phyloP scores from a whole-genome alignment of 1,284 basidiomycete species.

The Pseudomicrostroma phylloplanum region DNA sequence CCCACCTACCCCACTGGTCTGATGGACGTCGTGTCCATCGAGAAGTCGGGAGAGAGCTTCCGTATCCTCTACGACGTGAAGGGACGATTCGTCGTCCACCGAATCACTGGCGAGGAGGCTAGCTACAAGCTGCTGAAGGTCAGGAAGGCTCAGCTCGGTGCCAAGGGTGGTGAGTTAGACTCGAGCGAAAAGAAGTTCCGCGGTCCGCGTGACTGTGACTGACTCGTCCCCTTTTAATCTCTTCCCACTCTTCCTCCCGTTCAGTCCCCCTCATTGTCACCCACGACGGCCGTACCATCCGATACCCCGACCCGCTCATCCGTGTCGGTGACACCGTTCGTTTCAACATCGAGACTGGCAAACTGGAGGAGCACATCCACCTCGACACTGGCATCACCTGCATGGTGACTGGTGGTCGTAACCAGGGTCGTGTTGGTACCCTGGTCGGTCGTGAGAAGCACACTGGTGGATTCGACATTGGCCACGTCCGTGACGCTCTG shows the following conservation, averaged over 20 bases:
- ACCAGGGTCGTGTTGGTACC: slow-evolving; percentile 96
- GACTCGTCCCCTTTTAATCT: too few species aligned
- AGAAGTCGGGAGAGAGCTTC: slow-evolving; percentile 99
- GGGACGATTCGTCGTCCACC: slow-evolving; percentile 93
- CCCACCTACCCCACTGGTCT: slow-evolving; percentile 94
- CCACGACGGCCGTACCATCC: slow-evolving; percentile 98
- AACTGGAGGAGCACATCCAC: slow-evolving; percentile 80
- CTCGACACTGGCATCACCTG: slow-evolving; percentile 97
- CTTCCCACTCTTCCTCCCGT: neutral
- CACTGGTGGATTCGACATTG: slow-evolving; percentile 83
- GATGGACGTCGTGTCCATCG: slow-evolving; percentile 95
- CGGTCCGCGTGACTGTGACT: too few species aligned
- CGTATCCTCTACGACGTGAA: slow-evolving; percentile 98
- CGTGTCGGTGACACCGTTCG: slow-evolving; percentile 96
- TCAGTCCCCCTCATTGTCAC: slow-evolving; percentile 87
- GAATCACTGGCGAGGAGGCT: slow-evolving; percentile 96
- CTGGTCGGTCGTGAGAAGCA: slow-evolving; percentile 96
- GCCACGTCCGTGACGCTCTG: slow-evolving; percentile 86
- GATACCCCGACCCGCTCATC: slow-evolving; percentile 95
- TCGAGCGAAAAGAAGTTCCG: neutral
- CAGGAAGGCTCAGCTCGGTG: slow-evolving; percentile 80
- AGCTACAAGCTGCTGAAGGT: slow-evolving; percentile 98
- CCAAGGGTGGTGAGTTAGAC: slow-evolving; percentile 63
- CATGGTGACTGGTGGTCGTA: slow-evolving; percentile 97
- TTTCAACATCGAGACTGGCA: slow-evolving; percentile 89